These are phyloP conservation scores for Pyrrhoderma lamaoense DNA, from an alignment of 1,284 basidiomycete genomes.

Conservation along the genomic window DNA sequence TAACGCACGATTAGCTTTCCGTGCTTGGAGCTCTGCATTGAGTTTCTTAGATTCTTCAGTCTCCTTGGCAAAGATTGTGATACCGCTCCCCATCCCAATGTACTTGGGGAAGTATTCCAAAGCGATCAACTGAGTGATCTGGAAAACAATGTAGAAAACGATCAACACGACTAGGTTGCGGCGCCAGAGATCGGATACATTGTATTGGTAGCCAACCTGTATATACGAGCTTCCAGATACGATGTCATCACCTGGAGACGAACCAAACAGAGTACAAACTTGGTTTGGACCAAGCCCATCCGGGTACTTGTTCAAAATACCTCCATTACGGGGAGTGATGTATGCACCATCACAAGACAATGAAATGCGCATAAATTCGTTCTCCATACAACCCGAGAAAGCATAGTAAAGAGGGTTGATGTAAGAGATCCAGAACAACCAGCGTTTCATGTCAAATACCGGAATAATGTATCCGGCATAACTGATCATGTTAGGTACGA, in stretches of 20 bases:
- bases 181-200: conserved; percentile 50
- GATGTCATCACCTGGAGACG: conserved; percentile 38
- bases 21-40: conserved; percentile 54
- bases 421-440: conserved; percentile 85
- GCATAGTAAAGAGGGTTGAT: conserved; percentile 73
- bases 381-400: conserved; percentile 76
- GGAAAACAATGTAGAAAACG: conserved; percentile 63
- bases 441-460: conserved; percentile 73
- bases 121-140: conserved; percentile 51
- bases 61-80: conserved; percentile 69
- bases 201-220: conserved; percentile 43
- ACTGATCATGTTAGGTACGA: conserved; percentile 57
- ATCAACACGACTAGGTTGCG: conserved; percentile 50
- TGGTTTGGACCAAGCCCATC: conserved; percentile 54
- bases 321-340: conserved; percentile 66
- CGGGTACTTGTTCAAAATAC: conserved; percentile 57
- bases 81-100: conserved; percentile 4
- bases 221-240: conserved; percentile 57
- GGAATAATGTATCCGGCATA: conserved; percentile 73
- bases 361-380: conserved; percentile 74
- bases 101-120: conserved; percentile 50
- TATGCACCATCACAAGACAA: conserved; percentile 62
- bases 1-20: conserved; percentile 34
- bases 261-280: conserved; percentile 60
- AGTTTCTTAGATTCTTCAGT: conserved; percentile 57